Evolutionary conservation across 2,329 filamentous ascomycete genomes (phyloP).

Genomic region (Penicillium sp.): DNA sequence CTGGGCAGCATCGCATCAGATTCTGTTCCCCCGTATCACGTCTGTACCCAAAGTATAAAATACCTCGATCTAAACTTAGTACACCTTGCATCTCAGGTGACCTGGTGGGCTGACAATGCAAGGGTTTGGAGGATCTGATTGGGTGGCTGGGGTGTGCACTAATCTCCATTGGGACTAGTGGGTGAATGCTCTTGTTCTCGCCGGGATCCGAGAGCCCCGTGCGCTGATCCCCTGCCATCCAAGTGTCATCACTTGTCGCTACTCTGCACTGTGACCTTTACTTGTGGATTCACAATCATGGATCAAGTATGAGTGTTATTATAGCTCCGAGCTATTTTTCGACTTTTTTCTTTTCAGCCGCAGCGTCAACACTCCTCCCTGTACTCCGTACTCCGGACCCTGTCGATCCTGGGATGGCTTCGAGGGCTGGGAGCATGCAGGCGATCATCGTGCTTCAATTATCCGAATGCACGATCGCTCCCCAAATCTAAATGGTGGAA

Average conservation of each 20-base stretch:
- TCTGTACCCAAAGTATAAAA: neutral
- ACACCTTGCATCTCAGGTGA: conserved; percentile 25
- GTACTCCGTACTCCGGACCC: too few relatives aligned
- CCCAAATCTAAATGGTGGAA: too few relatives aligned
- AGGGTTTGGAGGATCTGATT: conserved; percentile 19
- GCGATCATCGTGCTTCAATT: conserved; percentile 6
- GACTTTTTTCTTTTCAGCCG: conserved; percentile 1
- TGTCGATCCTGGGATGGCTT: conserved; percentile 14
- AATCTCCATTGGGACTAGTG: conserved; percentile 4
- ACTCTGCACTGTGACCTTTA: conserved; percentile 32
- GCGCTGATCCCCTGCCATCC: conserved; percentile 5
- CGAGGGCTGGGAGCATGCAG: neutral
- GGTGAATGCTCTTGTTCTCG: neutral
- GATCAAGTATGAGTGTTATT: too few relatives aligned
- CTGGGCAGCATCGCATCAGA: too few relatives aligned
- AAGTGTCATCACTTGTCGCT: conserved; percentile 15
- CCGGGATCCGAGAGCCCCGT: conserved; percentile 2
- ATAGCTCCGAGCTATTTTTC: conserved; percentile 3
- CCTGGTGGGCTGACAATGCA: conserved; percentile 22
- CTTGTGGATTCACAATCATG: too few relatives aligned
- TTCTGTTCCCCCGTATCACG: neutral
- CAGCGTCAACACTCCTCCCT: too few relatives aligned
- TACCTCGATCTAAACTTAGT: conserved; percentile 19
- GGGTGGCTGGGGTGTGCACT: conserved; percentile 4
- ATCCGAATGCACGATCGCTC: conserved; percentile 1